phyloP scores from a whole-genome alignment of 176 grass and related monocot genomes.

The Themeda triandra region DNA sequence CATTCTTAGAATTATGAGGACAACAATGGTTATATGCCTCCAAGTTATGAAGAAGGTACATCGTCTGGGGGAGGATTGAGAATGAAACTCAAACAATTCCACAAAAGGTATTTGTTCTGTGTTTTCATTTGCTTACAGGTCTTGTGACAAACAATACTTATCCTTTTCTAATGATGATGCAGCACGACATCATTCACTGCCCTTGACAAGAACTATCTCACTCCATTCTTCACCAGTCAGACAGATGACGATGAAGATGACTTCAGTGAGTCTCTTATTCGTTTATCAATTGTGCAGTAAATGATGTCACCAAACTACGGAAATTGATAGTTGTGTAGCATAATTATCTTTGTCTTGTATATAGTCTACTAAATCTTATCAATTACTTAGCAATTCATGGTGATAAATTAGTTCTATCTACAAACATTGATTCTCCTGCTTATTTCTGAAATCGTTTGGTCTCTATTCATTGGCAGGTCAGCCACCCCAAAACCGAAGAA shows the following conservation, averaged over 20 bases:
- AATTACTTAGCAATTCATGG: background rate
- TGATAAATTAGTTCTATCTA: background rate
- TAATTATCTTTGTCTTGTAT: background rate
- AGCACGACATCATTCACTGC: slow-evolving; percentile 93
- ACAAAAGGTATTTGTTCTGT: slow-evolving; percentile 66
- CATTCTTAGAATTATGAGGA: slow-evolving; percentile 64
- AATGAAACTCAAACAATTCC: slow-evolving; percentile 96
- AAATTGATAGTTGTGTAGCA: background rate
- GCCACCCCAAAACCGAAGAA: slow-evolving; percentile 51
- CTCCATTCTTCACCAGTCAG: slow-evolving; percentile 98
- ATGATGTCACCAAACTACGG: background rate
- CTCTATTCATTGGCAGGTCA: slow-evolving; percentile 39
- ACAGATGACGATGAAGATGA: slow-evolving; percentile 72
- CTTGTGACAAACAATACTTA: slow-evolving; percentile 17
- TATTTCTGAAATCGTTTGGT: background rate
- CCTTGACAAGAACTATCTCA: slow-evolving; percentile 95
- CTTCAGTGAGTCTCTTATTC: slow-evolving; percentile 50
- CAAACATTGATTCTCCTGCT: background rate
- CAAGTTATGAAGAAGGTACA: slow-evolving; percentile 69
- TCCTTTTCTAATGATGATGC: slow-evolving; percentile 31
- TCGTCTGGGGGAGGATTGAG: slow-evolving; percentile 82
- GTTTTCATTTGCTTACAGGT: background rate
- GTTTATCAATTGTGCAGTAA: background rate
- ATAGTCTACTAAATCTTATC: background rate
- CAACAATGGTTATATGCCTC: slow-evolving; percentile 74